Evolutionary conservation across 2,329 filamentous ascomycete species (phyloP), one percentile per base, ranked within the genome.

Genomic region (Cercospora sojina): DNA sequence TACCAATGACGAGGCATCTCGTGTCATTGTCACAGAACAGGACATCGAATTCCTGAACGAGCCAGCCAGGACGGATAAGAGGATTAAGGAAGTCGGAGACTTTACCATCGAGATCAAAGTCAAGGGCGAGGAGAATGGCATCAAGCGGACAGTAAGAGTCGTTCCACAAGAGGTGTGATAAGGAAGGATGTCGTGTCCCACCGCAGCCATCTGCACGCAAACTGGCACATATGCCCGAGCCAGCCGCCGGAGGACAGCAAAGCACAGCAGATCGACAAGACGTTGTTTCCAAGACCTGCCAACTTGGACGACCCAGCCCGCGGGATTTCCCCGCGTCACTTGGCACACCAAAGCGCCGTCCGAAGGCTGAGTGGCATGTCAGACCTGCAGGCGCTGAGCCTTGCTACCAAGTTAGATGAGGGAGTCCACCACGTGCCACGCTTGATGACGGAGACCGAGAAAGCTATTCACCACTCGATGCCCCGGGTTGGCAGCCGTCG

Each of bases 81-180:
- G 70, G 35, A 80, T 87, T 56, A 86, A 86, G 78, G 77, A 81
- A 68, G 70, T 87, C 20, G 85, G 85, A 53, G 79, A 81, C 62
- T 87, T 82, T 74, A 79, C 80, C 65, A 77, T 86, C 51, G 81
- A 85, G 73, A 83, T 87, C 64, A 78, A 74, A 66, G 72, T 85
- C 57, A 81, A 81, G 60, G 84, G 84, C 7, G 78, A 79, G n/a
- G 77, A 79, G 53, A 74, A 77, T 62, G 71, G 73, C 7, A 71
- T 83, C n/a, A 77, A 74, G 67, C 78, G 81, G 71, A 78, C 74
- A 4, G 78, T 83, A 27, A 76, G 76, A 64, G 79, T 85, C 27
- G 74, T 76, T 67, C 75, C 78, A 57, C 78, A 81, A 69, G 78
- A 72, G 32, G 64, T 60, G 12, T 65, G 49, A 31, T 25, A 43